phyloP scores from a whole-genome alignment of 352 stramenopile genomes.

The Peronosclerospora sorghi region DNA sequence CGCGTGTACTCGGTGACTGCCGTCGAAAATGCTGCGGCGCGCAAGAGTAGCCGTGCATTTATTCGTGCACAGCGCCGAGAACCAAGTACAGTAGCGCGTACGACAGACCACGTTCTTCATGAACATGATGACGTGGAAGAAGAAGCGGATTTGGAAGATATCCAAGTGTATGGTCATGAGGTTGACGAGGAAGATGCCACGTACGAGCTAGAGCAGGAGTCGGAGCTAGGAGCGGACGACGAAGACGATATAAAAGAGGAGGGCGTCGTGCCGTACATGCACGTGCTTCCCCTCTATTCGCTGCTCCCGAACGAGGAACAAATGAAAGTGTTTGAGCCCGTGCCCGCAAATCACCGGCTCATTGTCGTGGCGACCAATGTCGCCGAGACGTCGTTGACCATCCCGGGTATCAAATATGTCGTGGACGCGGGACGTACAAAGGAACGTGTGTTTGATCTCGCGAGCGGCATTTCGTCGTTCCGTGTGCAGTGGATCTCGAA shows the following conservation, averaged over 20 bases:
- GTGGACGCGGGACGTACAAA: constrained; percentile 96
- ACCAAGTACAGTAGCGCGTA: too few relatives aligned
- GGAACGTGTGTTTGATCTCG: constrained; percentile 90
- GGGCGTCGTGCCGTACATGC: constrained; percentile 59
- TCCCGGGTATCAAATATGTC: constrained; percentile 93
- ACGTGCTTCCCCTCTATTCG: constrained; percentile 91
- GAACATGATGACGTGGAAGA: constrained; percentile 82
- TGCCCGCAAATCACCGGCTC: constrained; percentile 83
- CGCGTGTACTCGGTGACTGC: constrained; percentile 32
- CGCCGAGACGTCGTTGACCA: constrained; percentile 94
- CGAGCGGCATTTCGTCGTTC: constrained; percentile 88
- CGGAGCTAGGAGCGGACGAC: constrained; percentile 53
- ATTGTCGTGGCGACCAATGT: constrained; percentile 98
- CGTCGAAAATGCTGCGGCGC: constrained; percentile 27
- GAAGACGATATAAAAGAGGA: constrained; percentile 71
- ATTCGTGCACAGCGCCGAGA: constrained; percentile 14
- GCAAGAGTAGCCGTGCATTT: constrained; percentile 13
- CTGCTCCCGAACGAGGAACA: constrained; percentile 95
- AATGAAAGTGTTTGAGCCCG: constrained; percentile 80
- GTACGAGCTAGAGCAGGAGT: constrained; percentile 30
- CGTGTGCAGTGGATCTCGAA: constrained; percentile 88
- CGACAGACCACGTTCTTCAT: constrained; percentile 38
- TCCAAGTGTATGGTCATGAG: constrained; percentile 43
- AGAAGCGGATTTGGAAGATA: constrained; percentile 60
- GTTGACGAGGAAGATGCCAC: constrained; percentile 29